phyloP scores from a whole-genome alignment of 495 filamentous ascomycete genomes.

The Clavariopsis aquatica region DNA sequence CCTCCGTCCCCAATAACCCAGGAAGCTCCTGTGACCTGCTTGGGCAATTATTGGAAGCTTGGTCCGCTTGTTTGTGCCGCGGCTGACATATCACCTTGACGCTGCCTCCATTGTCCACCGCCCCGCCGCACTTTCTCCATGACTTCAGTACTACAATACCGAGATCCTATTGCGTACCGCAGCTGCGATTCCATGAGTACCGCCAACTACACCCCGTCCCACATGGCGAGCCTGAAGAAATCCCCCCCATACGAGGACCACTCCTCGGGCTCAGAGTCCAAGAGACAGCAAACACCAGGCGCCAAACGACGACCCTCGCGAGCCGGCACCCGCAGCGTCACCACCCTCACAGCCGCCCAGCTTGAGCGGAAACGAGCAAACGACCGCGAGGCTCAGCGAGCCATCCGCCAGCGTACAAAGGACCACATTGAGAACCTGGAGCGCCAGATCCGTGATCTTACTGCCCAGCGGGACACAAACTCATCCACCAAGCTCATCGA shows the following conservation, averaged over 20 bases:
- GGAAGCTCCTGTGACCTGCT: not conserved
- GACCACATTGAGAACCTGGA: conserved; percentile 77
- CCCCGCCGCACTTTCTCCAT: conserved; percentile 34
- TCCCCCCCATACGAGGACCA: conserved; percentile 40
- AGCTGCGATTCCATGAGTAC: conserved; percentile 32
- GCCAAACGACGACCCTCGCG: conserved; percentile 50
- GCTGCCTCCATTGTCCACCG: conserved; percentile 22
- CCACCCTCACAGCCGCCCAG: conserved; percentile 59
- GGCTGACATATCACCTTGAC: conserved; percentile 25
- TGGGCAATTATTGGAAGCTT: conserved; percentile 14
- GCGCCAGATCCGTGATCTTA: conserved; percentile 65
- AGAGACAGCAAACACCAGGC: conserved; percentile 23
- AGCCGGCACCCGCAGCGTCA: conserved; percentile 61
- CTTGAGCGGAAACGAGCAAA: conserved; percentile 78
- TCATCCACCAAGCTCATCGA: conserved; percentile 46
- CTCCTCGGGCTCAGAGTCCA: conserved; percentile 45
- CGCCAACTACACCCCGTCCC: conserved; percentile 18
- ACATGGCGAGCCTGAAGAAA: conserved; percentile 31
- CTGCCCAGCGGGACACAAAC: conserved; percentile 49
- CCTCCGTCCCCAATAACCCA: conserved; percentile 4
- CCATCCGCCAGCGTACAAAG: conserved; percentile 80
- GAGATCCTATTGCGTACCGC: conserved; percentile 31
- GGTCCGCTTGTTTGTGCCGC: conserved; percentile 9
- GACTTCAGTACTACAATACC: conserved; percentile 38
- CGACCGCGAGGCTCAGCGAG: conserved; percentile 84